Evolutionary conservation across 2,329 filamentous ascomycete species (phyloP).

Genomic region (Monosporascus ibericus): DNA sequence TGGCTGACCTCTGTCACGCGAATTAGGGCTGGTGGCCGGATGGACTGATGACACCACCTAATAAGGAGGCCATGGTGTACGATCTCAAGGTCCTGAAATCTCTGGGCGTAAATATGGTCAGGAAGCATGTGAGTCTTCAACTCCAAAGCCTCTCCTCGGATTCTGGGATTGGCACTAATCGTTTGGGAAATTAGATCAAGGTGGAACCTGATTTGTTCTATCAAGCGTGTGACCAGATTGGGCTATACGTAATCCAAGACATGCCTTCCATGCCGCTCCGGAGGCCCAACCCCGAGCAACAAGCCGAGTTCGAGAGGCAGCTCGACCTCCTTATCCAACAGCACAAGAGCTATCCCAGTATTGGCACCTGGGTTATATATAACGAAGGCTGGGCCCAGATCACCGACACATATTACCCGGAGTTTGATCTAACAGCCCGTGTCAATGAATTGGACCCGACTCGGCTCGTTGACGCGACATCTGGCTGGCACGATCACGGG

Average conservation of each 20-base stretch:
- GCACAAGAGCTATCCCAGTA: slow-evolving; percentile 58
- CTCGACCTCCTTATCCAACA: slow-evolving; percentile 56
- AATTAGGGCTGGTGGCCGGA: slow-evolving; percentile 60
- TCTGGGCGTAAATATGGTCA: slow-evolving; percentile 63
- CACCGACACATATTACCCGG: slow-evolving; percentile 41
- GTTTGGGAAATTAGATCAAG: slow-evolving; percentile 45
- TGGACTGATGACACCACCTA: slow-evolving; percentile 60
- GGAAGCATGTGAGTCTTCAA: slow-evolving; percentile 55
- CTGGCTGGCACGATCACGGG: slow-evolving; percentile 63
- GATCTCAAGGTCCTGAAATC: slow-evolving; percentile 59
- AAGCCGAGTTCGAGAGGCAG: slow-evolving; percentile 49
- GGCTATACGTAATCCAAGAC: slow-evolving; percentile 63
- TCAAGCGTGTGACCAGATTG: slow-evolving; percentile 59
- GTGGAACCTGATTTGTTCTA: slow-evolving; percentile 63
- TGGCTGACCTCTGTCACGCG: too few species aligned
- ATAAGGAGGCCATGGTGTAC: slow-evolving; percentile 59
- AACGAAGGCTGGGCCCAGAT: slow-evolving; percentile 68
- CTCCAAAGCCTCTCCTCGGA: too few species aligned
- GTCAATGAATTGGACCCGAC: slow-evolving; percentile 56
- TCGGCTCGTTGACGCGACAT: slow-evolving; percentile 55
- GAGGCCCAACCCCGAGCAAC: slow-evolving; percentile 35
- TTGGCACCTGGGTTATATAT: slow-evolving; percentile 63
- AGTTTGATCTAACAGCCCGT: slow-evolving; percentile 48
- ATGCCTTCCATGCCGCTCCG: slow-evolving; percentile 54
- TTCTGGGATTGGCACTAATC: too few species aligned